Evolutionary conservation across 805 yeast species (phyloP), one percentile per base, ranked within the genome.

Genomic region (Starmerella apis): DNA sequence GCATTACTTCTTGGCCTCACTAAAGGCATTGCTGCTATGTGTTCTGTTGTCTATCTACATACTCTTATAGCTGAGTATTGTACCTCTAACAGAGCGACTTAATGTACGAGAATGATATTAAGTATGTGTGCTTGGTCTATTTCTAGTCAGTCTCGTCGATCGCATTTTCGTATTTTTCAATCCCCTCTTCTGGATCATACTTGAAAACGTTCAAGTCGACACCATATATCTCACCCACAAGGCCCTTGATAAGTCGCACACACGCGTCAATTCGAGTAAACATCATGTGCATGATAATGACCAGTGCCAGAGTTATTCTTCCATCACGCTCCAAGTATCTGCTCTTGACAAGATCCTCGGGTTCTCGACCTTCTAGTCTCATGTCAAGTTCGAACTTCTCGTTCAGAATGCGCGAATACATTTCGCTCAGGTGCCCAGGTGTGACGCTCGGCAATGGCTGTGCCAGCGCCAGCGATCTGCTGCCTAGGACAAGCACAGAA

Each of bases 201-300:
- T 48, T 24, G 33, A 59, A 60, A 8, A 54, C 48, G 3, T 41
- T 19, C n/a, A 42, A 27, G 33, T 56, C 55, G 0, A 53, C 44
- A 19, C 58, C 65, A 49, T 52, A 63, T 23, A 56, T 55, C 49
- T 65, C 68, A 4, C 68, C 68, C 1, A 65, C 68, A 9, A 65
- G 56, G 9, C 60, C 61, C 51, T 65, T 65, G n/a, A 61, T 56
- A 16, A 59, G 25, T 9, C 61, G 38, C 50, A 63, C 43, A 23
- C 60, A 42, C 11, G 59, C 63, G 46, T 64, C 68, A 11, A 62
- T 33, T 11, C 64, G 52, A 39, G 59, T 61, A 35, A 62, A 64
- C 18, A 63, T 51, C 49, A 54, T 48, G n/a, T 59, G 54, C 18
- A 56, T 52, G 14, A 56, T 38, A 3, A 59, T 39, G 22, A 61